Evolutionary conservation across 1,284 basidiomycete genomes (phyloP), one percentile per base, ranked within the genome.

Genomic region (Takashimella koratensis): DNA sequence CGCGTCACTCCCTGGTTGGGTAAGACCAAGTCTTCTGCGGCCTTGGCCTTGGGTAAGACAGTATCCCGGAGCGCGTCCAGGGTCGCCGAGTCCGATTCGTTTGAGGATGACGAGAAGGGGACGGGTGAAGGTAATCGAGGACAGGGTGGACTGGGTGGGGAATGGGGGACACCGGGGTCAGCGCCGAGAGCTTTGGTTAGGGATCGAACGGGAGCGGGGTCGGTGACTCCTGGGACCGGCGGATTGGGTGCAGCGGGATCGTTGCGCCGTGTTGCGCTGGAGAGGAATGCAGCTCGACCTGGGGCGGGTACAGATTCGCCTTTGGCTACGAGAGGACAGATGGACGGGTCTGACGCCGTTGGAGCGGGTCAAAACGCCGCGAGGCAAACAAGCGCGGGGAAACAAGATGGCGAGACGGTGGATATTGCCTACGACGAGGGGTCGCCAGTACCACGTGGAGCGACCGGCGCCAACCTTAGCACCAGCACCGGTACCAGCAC

Each of bases 251-350:
- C 16, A 8, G 16, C 30, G n/a, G n/a, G n/a, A 8, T 36, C 30
- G 30, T 36, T 36, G 16, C 30, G 30, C 30, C 30, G 30, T 36
- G 30, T 16, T 36, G 30, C 16, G 30, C 30, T 36, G 8, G 10
- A 36, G 30, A 36, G 30, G 30, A 16, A 8, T 36, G 30, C 10
- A 36, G 30, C n/a, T n/a, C n/a, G n/a, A n/a, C n/a, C n/a, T n/a
- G n/a, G n/a, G n/a, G n/a, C n/a, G n/a, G 48, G 5, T 13, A 21
- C 6, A 19, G 11, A 44, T 46, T 39, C 46, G 57, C 59, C 56
- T 25, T 55, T 57, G 11, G 56, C 56, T 6, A 51, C 51, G 12
- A 60, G 55, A 2, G 58, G 54, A 54, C 56, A 60, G 1, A 55
- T 60, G n/a, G n/a, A n/a, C n/a, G n/a, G n/a, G n/a, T n/a, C n/a